Evolutionary conservation across 805 yeast genomes (phyloP), one percentile per base, ranked within the genome.

Genomic region (Kodamaea lidongshanica): DNA sequence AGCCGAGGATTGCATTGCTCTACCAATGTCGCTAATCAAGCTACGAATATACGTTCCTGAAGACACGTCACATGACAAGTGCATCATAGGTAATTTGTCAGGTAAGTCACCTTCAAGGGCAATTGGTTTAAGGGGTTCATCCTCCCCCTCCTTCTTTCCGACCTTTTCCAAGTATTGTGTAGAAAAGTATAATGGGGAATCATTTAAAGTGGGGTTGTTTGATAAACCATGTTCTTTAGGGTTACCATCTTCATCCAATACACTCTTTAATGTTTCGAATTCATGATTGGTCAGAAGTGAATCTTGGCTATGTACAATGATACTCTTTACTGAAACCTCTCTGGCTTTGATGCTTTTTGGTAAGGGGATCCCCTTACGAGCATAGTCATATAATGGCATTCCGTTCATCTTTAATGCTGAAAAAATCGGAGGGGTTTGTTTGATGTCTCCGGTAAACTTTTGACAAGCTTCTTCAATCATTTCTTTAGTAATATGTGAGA

Each of bases 11-110:
- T 80, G 78, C 49, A 88, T 59, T 0, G 89, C 81, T 37, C 81
- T 72, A 2, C 95, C 97, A 25, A 84, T 65, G 48, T 92, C 99
- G 56, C 94, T 85, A 28, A 92, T 68, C 32, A 92, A 60, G 3
- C 96, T 81, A 42, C 99, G 70, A 28, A 92, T 87, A 47, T 92
- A 92, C 0, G 97, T 92, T 1, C 99, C 99, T 0, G 96, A 86
- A 1, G 95, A 81, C 1, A 89, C 98, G 19, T 73, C 70, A 4
- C 94, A 74, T 10, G 69, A 71, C 42, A 92, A 74, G 44, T 81
- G 88, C 15, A 89, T 45, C 28, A 80, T 44, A 2, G 94, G 92
- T 2, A 85, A 77, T 38, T 70, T 65, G 2, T 61, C 69, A 3
- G 66, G 66, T 5, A 61, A 62, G 2, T 42, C 35, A 2, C 58